phyloP scores from a whole-genome alignment of 441 rosid genomes.

The Omphalea diandra region DNA sequence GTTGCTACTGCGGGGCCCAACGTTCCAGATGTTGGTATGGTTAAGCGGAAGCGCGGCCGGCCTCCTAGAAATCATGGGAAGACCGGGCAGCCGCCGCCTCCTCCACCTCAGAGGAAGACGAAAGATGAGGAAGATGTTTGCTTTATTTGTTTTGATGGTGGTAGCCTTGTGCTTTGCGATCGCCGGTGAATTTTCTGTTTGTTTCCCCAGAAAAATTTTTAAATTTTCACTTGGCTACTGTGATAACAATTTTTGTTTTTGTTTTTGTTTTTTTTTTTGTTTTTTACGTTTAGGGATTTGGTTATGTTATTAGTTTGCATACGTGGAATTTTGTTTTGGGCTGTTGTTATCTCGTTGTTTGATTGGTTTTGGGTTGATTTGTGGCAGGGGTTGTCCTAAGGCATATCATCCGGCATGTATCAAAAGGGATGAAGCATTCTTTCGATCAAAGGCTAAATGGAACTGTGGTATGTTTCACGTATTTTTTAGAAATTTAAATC shows the following conservation, averaged over 20 bases:
- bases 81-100: slow-evolving; percentile 23
- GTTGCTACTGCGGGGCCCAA: slow-evolving; percentile 22
- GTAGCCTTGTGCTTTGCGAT: slow-evolving; percentile 97
- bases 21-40: slow-evolving; percentile 31
- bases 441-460: slow-evolving; percentile 91
- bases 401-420: slow-evolving; percentile 98
- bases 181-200: slow-evolving; percentile 53
- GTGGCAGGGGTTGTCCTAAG: slow-evolving; percentile 94
- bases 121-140: slow-evolving; percentile 91
- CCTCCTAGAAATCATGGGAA: slow-evolving; percentile 57
- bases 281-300: slow-evolving; percentile 1
- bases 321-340: not conserved
- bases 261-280: not conserved
- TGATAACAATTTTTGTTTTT: not conserved
- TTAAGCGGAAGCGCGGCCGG: slow-evolving; percentile 79
- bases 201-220: not conserved
- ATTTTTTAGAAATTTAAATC: not conserved
- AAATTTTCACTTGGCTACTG: not conserved
- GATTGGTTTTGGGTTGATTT: slow-evolving; percentile 24
- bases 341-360: slow-evolving; percentile 14
- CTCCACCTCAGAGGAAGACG: slow-evolving; percentile 34
- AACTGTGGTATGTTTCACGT: slow-evolving; percentile 67
- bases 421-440: slow-evolving; percentile 88
- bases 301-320: not conserved
- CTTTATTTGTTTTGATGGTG: slow-evolving; percentile 99